phyloP scores from a whole-genome alignment of 345 rosid species.

The Cardiospermum halicacabum region DNA sequence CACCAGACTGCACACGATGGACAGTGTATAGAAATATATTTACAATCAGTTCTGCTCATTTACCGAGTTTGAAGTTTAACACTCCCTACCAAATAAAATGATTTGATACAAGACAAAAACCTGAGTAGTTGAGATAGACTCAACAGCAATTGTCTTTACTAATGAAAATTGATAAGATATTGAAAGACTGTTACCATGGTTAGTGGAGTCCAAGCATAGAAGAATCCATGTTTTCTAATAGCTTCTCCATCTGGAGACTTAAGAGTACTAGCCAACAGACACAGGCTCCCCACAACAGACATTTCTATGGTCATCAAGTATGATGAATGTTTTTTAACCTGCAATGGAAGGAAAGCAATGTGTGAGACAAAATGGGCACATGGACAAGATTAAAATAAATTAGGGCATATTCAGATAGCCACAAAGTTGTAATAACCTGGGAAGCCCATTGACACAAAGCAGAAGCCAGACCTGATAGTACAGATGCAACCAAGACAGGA shows the following conservation, averaged over 20 bases:
- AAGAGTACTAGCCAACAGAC: slow-evolving; percentile 68
- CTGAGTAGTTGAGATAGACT: background rate
- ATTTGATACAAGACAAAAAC: background rate
- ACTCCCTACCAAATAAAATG: background rate
- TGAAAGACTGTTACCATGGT: slow-evolving; percentile 54
- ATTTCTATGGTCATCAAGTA: slow-evolving; percentile 97
- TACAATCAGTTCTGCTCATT: background rate
- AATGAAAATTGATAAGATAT: background rate
- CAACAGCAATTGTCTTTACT: background rate
- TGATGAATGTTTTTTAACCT: slow-evolving; percentile 94
- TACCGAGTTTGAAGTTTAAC: background rate
- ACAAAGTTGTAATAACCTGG: slow-evolving; percentile 45
- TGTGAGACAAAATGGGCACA: background rate
- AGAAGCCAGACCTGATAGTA: slow-evolving; percentile 96
- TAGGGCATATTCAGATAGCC: background rate
- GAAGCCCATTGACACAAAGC: slow-evolving; percentile 96
- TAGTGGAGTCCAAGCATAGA: slow-evolving; percentile 92
- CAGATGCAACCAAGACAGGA: slow-evolving; percentile 91
- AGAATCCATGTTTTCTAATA: slow-evolving; percentile 68
- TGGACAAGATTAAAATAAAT: background rate
- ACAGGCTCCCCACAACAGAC: slow-evolving; percentile 93
- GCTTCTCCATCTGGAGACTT: slow-evolving; percentile 99
- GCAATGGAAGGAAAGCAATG: slow-evolving; percentile 16
- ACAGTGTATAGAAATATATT: background rate
- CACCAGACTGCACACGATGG: too few species aligned